phyloP scores from a whole-genome alignment of 2,329 filamentous ascomycete species.

The Aspergillus sclerotialis region DNA sequence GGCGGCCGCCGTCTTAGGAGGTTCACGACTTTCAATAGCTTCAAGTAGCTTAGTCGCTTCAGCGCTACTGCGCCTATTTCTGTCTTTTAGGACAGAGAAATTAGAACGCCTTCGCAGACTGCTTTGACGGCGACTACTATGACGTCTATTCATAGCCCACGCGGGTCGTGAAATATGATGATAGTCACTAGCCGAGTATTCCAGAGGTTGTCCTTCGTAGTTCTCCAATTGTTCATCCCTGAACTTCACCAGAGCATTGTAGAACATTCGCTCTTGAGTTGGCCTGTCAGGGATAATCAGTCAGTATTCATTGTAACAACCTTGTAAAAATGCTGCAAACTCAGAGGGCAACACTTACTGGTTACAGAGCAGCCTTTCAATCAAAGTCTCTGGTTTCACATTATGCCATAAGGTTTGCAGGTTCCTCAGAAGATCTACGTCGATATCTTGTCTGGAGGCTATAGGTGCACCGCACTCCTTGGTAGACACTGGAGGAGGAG shows the following conservation, averaged over 20 bases:
- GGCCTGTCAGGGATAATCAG: conserved; percentile 40
- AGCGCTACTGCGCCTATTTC: too few relatives aligned
- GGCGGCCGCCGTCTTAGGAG: too few relatives aligned
- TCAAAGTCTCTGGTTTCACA: conserved; percentile 64
- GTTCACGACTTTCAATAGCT: too few relatives aligned
- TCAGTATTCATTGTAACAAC: too few relatives aligned
- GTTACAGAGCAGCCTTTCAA: conserved; percentile 58
- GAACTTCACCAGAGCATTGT: conserved; percentile 75
- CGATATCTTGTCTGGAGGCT: conserved; percentile 60
- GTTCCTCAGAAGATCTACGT: conserved; percentile 74
- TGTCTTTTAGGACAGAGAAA: conserved; percentile 52
- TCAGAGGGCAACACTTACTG: conserved; percentile 59
- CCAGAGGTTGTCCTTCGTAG: conserved; percentile 66
- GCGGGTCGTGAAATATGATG: conserved; percentile 60
- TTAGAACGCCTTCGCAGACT: conserved; percentile 43
- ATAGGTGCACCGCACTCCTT: conserved; percentile 57
- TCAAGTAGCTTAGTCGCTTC: too few relatives aligned
- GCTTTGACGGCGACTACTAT: conserved; percentile 18
- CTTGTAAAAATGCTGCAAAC: too few relatives aligned
- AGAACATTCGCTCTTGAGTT: conserved; percentile 92
- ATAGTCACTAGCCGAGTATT: conserved; percentile 85
- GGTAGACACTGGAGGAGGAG: conserved; percentile 48
- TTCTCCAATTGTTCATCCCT: conserved; percentile 80
- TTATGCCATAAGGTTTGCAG: conserved; percentile 88
- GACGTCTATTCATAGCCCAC: conserved; percentile 22